phyloP scores from a whole-genome alignment of 768 basidiomycete genomes.

The Suillus alpinus region DNA sequence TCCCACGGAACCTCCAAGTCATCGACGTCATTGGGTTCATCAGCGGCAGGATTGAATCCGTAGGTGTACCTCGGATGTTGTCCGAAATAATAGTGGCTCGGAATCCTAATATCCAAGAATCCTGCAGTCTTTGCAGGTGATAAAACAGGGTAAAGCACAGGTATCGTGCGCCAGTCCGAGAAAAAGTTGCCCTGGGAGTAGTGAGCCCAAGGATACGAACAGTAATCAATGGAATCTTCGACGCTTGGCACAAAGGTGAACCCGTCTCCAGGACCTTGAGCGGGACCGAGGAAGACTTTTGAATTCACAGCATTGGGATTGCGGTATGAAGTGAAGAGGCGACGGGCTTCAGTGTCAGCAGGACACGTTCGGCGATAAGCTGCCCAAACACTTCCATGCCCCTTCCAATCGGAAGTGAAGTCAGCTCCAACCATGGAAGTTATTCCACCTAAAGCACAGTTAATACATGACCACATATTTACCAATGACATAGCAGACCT shows the following conservation, averaged over 20 bases:
- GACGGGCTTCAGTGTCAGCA: slow-evolving; percentile 74
- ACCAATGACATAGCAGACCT: slow-evolving; percentile 20
- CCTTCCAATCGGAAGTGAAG: slow-evolving; percentile 83
- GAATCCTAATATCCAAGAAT: slow-evolving; percentile 88
- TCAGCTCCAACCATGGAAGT: slow-evolving; percentile 53
- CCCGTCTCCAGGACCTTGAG: slow-evolving; percentile 41
- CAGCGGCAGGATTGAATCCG: slow-evolving; percentile 80
- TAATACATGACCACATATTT: background rate
- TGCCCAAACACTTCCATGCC: slow-evolving; percentile 88
- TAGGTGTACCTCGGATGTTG: slow-evolving; percentile 83
- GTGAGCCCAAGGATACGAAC: slow-evolving; percentile 76
- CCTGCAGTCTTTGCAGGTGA: slow-evolving; percentile 87
- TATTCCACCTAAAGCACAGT: slow-evolving; percentile 40
- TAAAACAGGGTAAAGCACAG: slow-evolving; percentile 89
- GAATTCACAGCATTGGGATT: slow-evolving; percentile 33
- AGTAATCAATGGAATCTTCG: slow-evolving; percentile 75
- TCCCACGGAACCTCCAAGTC: slow-evolving; percentile 90
- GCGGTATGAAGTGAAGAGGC: slow-evolving; percentile 77
- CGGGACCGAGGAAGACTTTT: slow-evolving; percentile 27
- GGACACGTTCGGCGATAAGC: slow-evolving; percentile 90
- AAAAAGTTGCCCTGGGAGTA: slow-evolving; percentile 94
- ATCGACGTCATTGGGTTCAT: slow-evolving; percentile 73
- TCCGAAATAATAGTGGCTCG: slow-evolving; percentile 94
- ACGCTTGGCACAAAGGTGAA: slow-evolving; percentile 63
- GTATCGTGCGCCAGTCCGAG: slow-evolving; percentile 91